Evolutionary conservation across 2,329 filamentous ascomycete species (phyloP).

Genomic region (Botryotinia calthae): DNA sequence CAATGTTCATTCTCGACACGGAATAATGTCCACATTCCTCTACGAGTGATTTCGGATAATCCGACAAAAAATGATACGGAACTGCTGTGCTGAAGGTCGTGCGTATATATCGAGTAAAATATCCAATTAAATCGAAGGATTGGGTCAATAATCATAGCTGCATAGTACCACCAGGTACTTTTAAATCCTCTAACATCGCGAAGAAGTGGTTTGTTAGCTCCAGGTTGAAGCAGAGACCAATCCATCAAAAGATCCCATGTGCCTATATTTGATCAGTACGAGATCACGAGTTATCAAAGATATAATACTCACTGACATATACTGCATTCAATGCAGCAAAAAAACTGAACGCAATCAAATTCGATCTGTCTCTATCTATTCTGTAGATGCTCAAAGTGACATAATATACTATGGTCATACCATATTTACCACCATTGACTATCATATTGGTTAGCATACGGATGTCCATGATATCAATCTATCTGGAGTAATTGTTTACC

Average conservation of each 20-base stretch:
- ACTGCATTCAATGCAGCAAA: slow-evolving; percentile 79
- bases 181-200: slow-evolving; percentile 80
- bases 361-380: slow-evolving; percentile 56
- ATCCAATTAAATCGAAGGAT: slow-evolving; percentile 92
- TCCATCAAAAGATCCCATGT: slow-evolving; percentile 97
- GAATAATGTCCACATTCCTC: slow-evolving; percentile 89
- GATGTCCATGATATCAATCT: too few relatives aligned
- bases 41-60: slow-evolving; percentile 75
- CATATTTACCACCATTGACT: slow-evolving; percentile 89
- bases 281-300: background rate
- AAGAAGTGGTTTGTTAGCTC: slow-evolving; percentile 64
- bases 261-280: slow-evolving; percentile 43
- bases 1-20: slow-evolving; percentile 98
- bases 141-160: slow-evolving; percentile 78
- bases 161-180: slow-evolving; percentile 78
- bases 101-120: slow-evolving; percentile 76
- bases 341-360: slow-evolving; percentile 71
- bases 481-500: background rate
- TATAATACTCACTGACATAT: slow-evolving; percentile 64
- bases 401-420: slow-evolving; percentile 77
- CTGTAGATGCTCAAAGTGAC: slow-evolving; percentile 80
- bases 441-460: background rate
- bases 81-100: slow-evolving; percentile 78
- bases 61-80: slow-evolving; percentile 76
- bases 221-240: slow-evolving; percentile 83